Evolutionary conservation across 129 eudicot species (phyloP), one percentile per base, ranked within the genome.

Genomic region (Glebionis coronaria): DNA sequence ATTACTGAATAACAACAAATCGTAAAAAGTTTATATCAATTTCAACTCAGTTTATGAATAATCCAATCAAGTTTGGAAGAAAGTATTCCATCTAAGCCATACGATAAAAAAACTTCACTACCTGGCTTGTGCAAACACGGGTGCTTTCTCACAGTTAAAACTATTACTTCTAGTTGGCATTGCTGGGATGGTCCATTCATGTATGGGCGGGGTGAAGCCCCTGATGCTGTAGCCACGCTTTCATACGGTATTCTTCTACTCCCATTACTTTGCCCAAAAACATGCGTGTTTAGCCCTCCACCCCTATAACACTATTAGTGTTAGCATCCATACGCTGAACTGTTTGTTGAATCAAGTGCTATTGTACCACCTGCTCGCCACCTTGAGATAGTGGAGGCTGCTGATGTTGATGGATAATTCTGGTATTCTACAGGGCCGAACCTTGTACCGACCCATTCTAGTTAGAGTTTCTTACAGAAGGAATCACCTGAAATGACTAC

Each of bases 281-380:
- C 68, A n/a, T 12, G 82, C 65, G 45, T 79, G 89, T 84, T 85
- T n/a, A 71, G 81, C 28, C 20, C 44, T 29, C 60, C 79, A 44
- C 74, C 76, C 16, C 74, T 80, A 13, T 73, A 12, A 46, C 80
- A 42, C 80, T 81, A 5, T 73, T 83, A 23, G 1, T 23, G 25
- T 23, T 23, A 23, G 1, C 2, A 63, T 69, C 81, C 84, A 88
- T 84, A 71, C 82, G 90, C 50, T 92, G 95, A 60, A 86, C 74
- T 56, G 82, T 74, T 27, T 84, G 95, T 55, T 88, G 95, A 27
- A 88, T 85, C 91, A 86, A 82, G 60, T 86, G 96, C 53, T 92
- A 90, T 49, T 88, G 96, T 56, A 81, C 71, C 35, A 79, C 78
- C 76, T 80, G 95, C 61, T 78, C 56, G 8, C 82, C 70, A 4